Conservation (phyloP, 2,329 filamentous ascomycete species). For the Epichloe elymi region DNA sequence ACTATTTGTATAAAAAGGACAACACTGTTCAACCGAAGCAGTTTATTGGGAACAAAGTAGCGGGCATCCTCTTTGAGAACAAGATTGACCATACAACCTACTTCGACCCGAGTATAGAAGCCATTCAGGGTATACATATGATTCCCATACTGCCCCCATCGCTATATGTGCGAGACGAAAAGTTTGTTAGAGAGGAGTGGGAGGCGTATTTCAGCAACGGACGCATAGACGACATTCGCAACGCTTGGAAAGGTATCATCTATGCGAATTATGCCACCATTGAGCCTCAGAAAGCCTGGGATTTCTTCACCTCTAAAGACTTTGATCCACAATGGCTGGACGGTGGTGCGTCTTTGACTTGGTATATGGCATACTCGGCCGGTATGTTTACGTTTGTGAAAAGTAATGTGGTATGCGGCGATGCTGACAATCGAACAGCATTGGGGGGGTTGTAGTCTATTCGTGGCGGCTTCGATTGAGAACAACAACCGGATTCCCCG, state of each 20-base stretch:
- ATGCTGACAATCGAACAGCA: constrained; percentile 3
- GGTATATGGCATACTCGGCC: constrained; percentile 71
- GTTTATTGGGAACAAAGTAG: constrained; percentile 71
- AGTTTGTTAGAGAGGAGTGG: constrained; percentile 78
- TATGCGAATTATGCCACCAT: constrained; percentile 71
- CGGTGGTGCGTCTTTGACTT: constrained; percentile 70
- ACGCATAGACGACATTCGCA: constrained; percentile 49
- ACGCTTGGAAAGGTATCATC: constrained; percentile 78
- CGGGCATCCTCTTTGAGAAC: constrained; percentile 75
- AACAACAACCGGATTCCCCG: too few relatives aligned
- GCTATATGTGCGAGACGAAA: constrained; percentile 48
- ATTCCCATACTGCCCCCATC: constrained; percentile 59
- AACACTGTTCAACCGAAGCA: constrained; percentile 59
- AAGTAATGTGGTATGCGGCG: background rate
- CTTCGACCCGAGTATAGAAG: constrained; percentile 63
- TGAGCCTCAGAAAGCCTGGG: constrained; percentile 55
- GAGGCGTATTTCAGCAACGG: constrained; percentile 59
- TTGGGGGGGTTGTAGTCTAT: constrained; percentile 3
- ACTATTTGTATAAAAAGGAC: constrained; percentile 65
- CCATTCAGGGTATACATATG: constrained; percentile 72
- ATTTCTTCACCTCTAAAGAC: constrained; percentile 55
- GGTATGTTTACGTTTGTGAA: constrained; percentile 29
- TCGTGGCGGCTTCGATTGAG: background rate
- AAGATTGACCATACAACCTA: constrained; percentile 90
- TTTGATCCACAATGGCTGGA: constrained; percentile 63